A percentile compares a stretch with the other conserved stretches of the same genome.
These are phyloP conservation scores for Penicillium digitatum DNA, from an alignment of 2,329 filamentous ascomycete genomes.

Conservation along the genomic window DNA sequence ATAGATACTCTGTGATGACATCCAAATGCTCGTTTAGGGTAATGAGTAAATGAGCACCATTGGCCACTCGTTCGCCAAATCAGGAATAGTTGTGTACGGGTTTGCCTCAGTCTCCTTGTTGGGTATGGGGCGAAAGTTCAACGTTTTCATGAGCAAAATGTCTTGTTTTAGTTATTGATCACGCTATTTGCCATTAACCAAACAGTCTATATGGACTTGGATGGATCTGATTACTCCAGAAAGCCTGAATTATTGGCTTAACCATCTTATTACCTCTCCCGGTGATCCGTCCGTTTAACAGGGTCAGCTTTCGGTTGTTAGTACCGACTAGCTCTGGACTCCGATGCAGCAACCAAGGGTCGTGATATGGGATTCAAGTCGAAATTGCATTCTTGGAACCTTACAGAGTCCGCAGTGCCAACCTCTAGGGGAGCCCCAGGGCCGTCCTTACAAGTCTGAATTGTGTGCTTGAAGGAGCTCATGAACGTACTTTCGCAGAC, in stretches of 20 bases:
- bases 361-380: background rate
- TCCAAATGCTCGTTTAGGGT: conserved; percentile 6
- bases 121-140: conserved; percentile 17
- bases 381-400: background rate
- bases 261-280: conserved; percentile 8
- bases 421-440: background rate
- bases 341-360: conserved; percentile 8
- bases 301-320: conserved; percentile 14
- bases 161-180: conserved; percentile 3
- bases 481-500: background rate
- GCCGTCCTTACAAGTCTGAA: background rate
- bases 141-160: conserved; percentile 11
- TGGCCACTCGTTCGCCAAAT: conserved; percentile 15
- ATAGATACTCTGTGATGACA: conserved; percentile 16
- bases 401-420: background rate
- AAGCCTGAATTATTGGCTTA: conserved; percentile 8
- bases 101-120: conserved; percentile 6
- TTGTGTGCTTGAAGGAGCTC: background rate
- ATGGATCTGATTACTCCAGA: conserved; percentile 14
- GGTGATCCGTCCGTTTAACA: conserved; percentile 9
- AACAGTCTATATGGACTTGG: conserved; percentile 3
- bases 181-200: conserved; percentile 19
- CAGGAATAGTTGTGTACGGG: conserved; percentile 1
- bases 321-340: conserved; percentile 19
- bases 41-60: conserved; percentile 6